These are phyloP conservation scores for Tetrahymena elliotti DNA, from an alignment of 73 alveolate genomes.

Conservation along the genomic window DNA sequence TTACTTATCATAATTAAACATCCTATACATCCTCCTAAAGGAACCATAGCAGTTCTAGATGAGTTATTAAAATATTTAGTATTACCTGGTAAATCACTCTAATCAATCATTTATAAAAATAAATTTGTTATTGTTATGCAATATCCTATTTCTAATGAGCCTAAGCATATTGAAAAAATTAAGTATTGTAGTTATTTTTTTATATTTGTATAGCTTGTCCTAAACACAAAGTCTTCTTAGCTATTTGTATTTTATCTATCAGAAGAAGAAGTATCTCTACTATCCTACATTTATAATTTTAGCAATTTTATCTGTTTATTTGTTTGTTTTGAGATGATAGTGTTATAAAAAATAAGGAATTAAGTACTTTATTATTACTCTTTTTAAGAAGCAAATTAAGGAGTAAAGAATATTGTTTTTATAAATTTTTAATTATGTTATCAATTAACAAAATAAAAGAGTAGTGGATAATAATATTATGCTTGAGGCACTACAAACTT, in stretches of 20 bases:
- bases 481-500: neutral
- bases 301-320: neutral
- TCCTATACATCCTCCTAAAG: neutral
- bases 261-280: neutral
- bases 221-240: neutral
- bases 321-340: too few relatives aligned
- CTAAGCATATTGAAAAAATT: neutral
- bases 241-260: neutral
- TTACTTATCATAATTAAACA: neutral
- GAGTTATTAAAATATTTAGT: neutral
- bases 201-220: neutral
- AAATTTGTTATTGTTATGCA: neutral
- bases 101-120: neutral
- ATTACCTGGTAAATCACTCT: neutral
- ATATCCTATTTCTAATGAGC: neutral
- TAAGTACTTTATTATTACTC: too few relatives aligned
- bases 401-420: neutral
- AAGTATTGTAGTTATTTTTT: neutral
- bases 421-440: neutral
- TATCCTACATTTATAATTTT: neutral
- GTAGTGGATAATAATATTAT: neutral
- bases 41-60: neutral
- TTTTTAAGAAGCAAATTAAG: too few relatives aligned
- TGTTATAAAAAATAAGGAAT: neutral
- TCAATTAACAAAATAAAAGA: too few relatives aligned